Evolutionary conservation across 1,284 basidiomycete genomes (phyloP).

Genomic region (Rhodotorula sp.): DNA sequence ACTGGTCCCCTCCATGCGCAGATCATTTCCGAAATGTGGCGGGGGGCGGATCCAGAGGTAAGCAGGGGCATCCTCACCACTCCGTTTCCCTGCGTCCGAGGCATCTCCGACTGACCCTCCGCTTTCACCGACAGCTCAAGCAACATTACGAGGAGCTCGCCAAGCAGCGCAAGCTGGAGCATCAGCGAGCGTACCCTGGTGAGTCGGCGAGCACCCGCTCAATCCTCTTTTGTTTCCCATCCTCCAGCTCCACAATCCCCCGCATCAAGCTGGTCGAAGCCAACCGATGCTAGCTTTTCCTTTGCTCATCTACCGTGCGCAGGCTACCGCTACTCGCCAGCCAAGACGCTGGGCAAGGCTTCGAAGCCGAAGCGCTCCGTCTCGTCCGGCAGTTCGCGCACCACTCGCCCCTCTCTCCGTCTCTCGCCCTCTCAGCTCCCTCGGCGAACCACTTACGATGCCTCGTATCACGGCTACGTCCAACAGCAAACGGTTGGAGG

Average conservation of each 20-base stretch:
- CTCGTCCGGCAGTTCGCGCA: not conserved
- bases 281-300: no score
- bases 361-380: not conserved
- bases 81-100: rapidly evolving
- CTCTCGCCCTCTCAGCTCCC: not conserved
- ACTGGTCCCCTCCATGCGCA: not conserved
- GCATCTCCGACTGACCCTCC: not conserved
- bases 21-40: constrained; percentile 26
- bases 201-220: not conserved
- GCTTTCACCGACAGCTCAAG: not conserved
- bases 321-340: constrained; percentile 5
- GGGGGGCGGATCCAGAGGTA: constrained; percentile 3
- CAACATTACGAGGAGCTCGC: constrained; percentile 13
- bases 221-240: no score
- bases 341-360: not conserved
- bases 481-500: no score
- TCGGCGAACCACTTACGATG: not conserved
- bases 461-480: not conserved
- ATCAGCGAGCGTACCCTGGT: constrained; percentile 17
- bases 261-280: no score
- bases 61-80: not conserved
- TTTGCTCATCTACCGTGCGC: not conserved
- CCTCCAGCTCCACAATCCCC: no score
- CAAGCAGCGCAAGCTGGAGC: constrained; percentile 9
- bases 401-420: not conserved